Evolutionary conservation across 768 basidiomycete genomes (phyloP).

Genomic region (Pisolithus microcarpus): DNA sequence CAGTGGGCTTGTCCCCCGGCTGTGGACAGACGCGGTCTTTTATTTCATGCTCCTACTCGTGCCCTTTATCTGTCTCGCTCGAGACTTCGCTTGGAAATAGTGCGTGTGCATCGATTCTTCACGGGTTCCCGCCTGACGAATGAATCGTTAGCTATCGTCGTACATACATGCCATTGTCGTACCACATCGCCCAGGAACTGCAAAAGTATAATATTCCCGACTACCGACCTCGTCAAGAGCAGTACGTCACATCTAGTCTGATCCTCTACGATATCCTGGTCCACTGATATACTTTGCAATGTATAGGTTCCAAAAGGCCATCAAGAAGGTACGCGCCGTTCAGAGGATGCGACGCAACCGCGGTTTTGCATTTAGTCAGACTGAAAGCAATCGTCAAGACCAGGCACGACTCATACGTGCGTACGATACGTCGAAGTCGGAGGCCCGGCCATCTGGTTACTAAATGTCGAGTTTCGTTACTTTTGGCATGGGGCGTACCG

Average conservation of each 20-base stretch:
- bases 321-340: slow-evolving; percentile 98
- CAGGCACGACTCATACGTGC: slow-evolving; percentile 80
- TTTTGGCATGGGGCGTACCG: too few relatives aligned
- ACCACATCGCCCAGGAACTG: slow-evolving; percentile 98
- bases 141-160: slow-evolving; percentile 65
- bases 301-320: slow-evolving; percentile 93
- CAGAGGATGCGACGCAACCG: slow-evolving; percentile 95
- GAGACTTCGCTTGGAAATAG: slow-evolving; percentile 99
- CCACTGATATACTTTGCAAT: not conserved
- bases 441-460: slow-evolving; percentile 69
- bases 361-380: slow-evolving; percentile 98
- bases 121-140: slow-evolving; percentile 2
- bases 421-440: slow-evolving; percentile 78
- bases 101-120: slow-evolving; percentile 26
- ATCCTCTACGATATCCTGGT: not conserved
- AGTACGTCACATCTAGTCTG: slow-evolving; percentile 45
- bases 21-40: slow-evolving; percentile 86
- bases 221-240: slow-evolving; percentile 94
- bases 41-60: slow-evolving; percentile 83
- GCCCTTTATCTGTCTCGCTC: slow-evolving; percentile 74
- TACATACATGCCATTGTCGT: slow-evolving; percentile 86
- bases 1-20: slow-evolving; percentile 74
- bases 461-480: slow-evolving; percentile 21
- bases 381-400: slow-evolving; percentile 84
- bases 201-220: slow-evolving; percentile 98